Evolutionary conservation across 2,329 filamentous ascomycete species (phyloP), one percentile per base, ranked within the genome.

Genomic region (Diaporthe ilicicola): DNA sequence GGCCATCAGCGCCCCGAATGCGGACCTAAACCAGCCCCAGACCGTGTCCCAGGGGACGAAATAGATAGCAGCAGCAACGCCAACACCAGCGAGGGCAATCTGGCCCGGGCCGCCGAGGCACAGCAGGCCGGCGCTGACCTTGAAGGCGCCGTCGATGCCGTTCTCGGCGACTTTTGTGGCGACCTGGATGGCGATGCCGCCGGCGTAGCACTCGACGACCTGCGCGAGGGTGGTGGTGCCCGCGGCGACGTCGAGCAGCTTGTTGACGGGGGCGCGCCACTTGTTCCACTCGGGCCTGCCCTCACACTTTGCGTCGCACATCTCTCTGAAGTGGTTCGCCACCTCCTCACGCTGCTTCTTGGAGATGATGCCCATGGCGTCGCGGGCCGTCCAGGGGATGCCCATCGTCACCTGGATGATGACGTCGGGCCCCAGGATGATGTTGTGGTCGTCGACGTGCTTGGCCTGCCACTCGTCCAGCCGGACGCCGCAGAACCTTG

Each of bases 381-480:
- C 71, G 64, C 69, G 50, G 2, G 71, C 71, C 22, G 71, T 72
- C 71, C 71, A 72, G 4, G 71, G 71, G 50, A 72, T 72, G 8
- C 71, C 71, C 68, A 71, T 71, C 48, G 34, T 56, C 10, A 72
- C 68, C 62, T 72, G 64, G 54, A 72, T 72, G 64, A 70, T 51
- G 39, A 72, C 71, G 42, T 70, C 71, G 15, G 55, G 71, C 12
- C 71, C 69, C 34, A 72, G 71, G 68, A 72, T 72, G 54, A 72
- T 48, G 69, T 71, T 72, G 68, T 72, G 71, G 7, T 70, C 71
- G 55, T 55, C 71, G n/a, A 68, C 64, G 15, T 70, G 69, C 29
- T 69, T 72, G 64, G 71, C 9, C 64, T 72, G 71, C 71, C 71
- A 72, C 29, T 72, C 71, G 64, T 72, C 71, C 12, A 72, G 71